Evolutionary conservation across 2,329 filamentous ascomycete species (phyloP).

Genomic region (Ophiocordyceps sinensis): DNA sequence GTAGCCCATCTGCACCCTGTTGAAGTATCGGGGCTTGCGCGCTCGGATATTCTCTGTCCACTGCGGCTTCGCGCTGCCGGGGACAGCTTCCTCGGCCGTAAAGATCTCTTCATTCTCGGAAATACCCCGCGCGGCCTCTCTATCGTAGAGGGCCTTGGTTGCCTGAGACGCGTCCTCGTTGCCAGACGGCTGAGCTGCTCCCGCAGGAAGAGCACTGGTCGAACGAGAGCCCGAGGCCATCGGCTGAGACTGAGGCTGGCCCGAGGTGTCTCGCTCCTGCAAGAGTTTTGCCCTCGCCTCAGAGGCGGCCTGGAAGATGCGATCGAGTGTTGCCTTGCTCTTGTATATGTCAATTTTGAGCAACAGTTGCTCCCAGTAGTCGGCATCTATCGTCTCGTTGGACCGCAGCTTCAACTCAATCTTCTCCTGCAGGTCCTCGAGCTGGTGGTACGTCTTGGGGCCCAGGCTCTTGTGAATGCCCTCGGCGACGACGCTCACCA

Average conservation of each 20-base stretch:
- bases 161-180: constrained; percentile 76
- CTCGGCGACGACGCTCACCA: constrained; percentile 65
- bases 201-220: not conserved
- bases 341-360: constrained; percentile 81
- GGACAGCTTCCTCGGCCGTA: constrained; percentile 70
- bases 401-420: constrained; percentile 76
- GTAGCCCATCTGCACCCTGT: constrained; percentile 96
- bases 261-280: constrained; percentile 34
- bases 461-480: constrained; percentile 81
- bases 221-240: too few relatives aligned
- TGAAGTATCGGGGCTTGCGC: constrained; percentile 92
- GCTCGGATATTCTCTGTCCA: constrained; percentile 80
- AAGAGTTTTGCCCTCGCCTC: constrained; percentile 53
- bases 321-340: constrained; percentile 70
- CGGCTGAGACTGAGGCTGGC: not conserved
- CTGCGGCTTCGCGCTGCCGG: constrained; percentile 42
- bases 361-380: constrained; percentile 94
- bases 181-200: constrained; percentile 13
- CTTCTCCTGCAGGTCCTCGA: constrained; percentile 76
- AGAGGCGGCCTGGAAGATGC: constrained; percentile 63
- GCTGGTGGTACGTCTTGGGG: constrained; percentile 73
- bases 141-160: constrained; percentile 79
- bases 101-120: constrained; percentile 95
- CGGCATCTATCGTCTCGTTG: constrained; percentile 84
- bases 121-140: constrained; percentile 81